These are phyloP conservation scores for Ogataea trehaloabstinens DNA, from an alignment of 805 yeast species.

Conservation along the genomic window DNA sequence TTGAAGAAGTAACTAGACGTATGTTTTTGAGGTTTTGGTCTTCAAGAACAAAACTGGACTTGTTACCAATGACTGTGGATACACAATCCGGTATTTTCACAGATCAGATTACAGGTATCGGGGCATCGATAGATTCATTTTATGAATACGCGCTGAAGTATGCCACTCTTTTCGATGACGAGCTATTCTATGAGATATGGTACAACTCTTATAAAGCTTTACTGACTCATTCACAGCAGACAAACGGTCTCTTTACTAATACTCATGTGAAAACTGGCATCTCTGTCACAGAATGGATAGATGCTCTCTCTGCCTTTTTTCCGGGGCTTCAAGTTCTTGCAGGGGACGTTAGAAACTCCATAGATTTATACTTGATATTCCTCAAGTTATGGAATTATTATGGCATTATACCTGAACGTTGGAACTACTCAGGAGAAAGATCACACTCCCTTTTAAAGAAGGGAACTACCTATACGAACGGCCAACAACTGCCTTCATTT, in stretches of 20 bases:
- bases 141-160: constrained; percentile 85
- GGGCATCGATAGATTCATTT: constrained; percentile 90
- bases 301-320: constrained; percentile 83
- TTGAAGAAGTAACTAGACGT: constrained; percentile 56
- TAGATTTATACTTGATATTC: constrained; percentile 56
- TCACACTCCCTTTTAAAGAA: constrained; percentile 18
- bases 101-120: constrained; percentile 70
- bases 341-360: constrained; percentile 71
- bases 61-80: constrained; percentile 77
- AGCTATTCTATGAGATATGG: constrained; percentile 54
- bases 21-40: constrained; percentile 75
- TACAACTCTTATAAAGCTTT: constrained; percentile 57
- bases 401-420: constrained; percentile 85
- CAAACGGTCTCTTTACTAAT: constrained; percentile 41
- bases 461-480: constrained; percentile 13
- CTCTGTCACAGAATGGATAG: constrained; percentile 67
- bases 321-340: constrained; percentile 79
- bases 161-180: constrained; percentile 68
- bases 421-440: constrained; percentile 46
- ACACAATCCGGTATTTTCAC: constrained; percentile 40
- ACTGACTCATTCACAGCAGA: constrained; percentile 44
- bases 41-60: constrained; percentile 54
- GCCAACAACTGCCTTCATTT: constrained; percentile 21
- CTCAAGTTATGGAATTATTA: constrained; percentile 77
- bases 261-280: constrained; percentile 54